Conservation (phyloP, 2,329 filamentous ascomycete genomes). For the Trichophyton schoenleinii region DNA sequence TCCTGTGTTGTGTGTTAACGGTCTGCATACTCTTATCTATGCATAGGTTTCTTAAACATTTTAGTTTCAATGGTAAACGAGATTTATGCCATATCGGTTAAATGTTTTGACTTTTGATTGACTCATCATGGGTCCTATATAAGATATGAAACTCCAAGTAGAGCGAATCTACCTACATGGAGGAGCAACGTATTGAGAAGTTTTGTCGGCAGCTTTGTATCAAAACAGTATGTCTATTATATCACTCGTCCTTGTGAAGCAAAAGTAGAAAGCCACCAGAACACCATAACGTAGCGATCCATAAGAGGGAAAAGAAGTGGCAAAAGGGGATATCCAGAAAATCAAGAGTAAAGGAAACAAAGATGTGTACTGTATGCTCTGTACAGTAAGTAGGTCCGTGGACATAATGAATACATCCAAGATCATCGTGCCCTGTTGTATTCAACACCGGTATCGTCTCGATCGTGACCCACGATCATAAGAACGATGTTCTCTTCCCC, state of each 20-base stretch:
- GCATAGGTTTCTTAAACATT: neutral
- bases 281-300: neutral
- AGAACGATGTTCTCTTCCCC: conserved; percentile 10
- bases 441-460: conserved; percentile 13
- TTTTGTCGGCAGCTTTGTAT: neutral
- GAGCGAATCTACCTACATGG: neutral
- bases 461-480: conserved; percentile 11
- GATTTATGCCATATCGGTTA: neutral
- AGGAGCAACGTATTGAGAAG: neutral
- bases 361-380: neutral
- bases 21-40: neutral
- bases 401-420: neutral
- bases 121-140: too few species aligned
- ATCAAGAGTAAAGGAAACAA: neutral
- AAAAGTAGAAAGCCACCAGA: neutral
- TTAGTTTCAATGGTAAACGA: neutral
- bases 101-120: neutral
- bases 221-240: neutral
- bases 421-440: neutral
- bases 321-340: neutral
- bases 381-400: neutral
- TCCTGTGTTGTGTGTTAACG: neutral
- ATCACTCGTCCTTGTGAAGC: neutral
- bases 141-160: neutral
- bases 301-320: neutral